Evolutionary conservation across 1,284 basidiomycete genomes (phyloP), one percentile per base, ranked within the genome.

Genomic region (Vanrija humicola): DNA sequence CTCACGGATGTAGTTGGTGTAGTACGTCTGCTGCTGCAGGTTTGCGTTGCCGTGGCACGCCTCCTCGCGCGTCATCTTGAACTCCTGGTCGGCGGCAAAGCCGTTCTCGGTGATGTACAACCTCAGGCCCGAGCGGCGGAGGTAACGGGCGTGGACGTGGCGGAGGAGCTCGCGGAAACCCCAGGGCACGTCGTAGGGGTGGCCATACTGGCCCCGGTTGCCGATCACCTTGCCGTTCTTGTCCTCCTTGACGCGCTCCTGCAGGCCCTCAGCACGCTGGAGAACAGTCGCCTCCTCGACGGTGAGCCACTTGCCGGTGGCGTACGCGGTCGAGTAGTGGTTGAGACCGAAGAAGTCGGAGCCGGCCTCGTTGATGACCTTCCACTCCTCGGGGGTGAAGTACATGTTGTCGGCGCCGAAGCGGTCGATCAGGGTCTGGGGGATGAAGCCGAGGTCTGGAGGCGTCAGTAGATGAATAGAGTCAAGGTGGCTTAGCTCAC

Each of bases 311-410:
- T 62, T 61, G 8, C 62, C 64, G 3, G 62, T 60, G 0, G 63
- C 50, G 14, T 43, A 61, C 45, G 54, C 47, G 3, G 66, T 66
- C 2, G 50, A 55, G 58, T 68, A 66, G 48, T 66, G 63, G 49
- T 65, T 66, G n/a, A 57, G 49, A 12, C 66, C 64, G 39, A 68
- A 68, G 58, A 56, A 62, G 21, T 62, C 61, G 1, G 58, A 63
- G 15, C 55, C 57, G 10, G 34, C 34, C 34, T 34, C 58, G 38
- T 58, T 54, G 45, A 63, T 45, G 3, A 63, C 14, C 38, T 44
- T 49, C 61, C 58, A 60, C 50, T 63, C 56, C 38, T 55, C 61
- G 2, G 43, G 28, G 3, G 56, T 47, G 43, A 63, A 60, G 39
- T 46, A 42, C 6, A 50, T 51, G 16, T 45, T 42, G 16, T 45